phyloP scores from a whole-genome alignment of 2,329 filamentous ascomycete species.

The Microcyclosporella mali region DNA sequence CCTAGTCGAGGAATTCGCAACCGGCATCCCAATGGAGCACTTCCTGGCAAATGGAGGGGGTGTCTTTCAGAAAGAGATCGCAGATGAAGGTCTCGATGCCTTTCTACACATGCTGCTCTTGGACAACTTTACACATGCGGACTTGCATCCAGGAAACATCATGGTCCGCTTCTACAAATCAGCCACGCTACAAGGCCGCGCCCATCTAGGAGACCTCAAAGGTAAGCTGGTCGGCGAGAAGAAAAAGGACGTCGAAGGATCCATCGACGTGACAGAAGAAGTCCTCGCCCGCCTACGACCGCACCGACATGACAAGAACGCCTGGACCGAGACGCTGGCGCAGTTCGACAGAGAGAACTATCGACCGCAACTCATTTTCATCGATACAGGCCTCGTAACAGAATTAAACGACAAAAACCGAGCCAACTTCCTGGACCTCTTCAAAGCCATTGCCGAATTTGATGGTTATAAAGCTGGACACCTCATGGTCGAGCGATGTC shows the following conservation, averaged over 20 bases:
- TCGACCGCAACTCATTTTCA: constrained; percentile 90
- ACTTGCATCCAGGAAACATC: constrained; percentile 95
- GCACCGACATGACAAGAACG: constrained; percentile 54
- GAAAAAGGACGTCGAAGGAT: constrained; percentile 38
- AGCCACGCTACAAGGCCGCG: constrained; percentile 57
- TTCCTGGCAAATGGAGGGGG: constrained; percentile 90
- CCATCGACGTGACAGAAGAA: constrained; percentile 76
- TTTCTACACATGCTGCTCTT: constrained; percentile 95
- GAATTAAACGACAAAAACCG: constrained; percentile 84
- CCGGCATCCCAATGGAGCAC: constrained; percentile 83
- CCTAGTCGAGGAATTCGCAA: constrained; percentile 89
- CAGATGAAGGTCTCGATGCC: constrained; percentile 88
- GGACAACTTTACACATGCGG: constrained; percentile 96
- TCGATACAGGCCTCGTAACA: constrained; percentile 92
- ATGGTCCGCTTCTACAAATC: constrained; percentile 98
- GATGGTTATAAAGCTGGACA: constrained; percentile 93
- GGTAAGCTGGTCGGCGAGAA: constrained; percentile 14
- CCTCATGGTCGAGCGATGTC: constrained; percentile 91
- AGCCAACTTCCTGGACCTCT: constrained; percentile 86
- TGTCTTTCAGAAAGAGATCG: constrained; percentile 87
- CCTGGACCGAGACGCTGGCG: constrained; percentile 67
- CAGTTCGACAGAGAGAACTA: constrained; percentile 83
- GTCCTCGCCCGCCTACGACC: constrained; percentile 76
- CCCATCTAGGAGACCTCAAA: constrained; percentile 11
- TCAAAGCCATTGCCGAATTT: constrained; percentile 92